Evolutionary conservation across 1,139 yeast genomes (phyloP), one percentile per base, ranked within the genome.

Genomic region (Geotrichum aggregatum): DNA sequence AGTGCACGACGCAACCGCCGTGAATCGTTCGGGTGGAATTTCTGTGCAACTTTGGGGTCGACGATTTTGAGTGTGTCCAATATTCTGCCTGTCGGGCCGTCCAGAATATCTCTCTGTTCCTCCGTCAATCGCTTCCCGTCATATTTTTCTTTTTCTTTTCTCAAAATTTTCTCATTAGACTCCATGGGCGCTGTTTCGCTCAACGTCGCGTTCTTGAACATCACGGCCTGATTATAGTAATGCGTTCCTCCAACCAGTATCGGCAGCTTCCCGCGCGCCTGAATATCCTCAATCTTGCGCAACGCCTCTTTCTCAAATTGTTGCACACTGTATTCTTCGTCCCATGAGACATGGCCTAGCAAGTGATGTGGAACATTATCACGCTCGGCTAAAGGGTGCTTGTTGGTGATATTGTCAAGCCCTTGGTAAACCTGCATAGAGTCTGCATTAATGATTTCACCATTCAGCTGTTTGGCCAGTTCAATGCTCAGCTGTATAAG

Each of bases 161-260:
- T n/a, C n/a, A n/a, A n/a, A n/a, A n/a, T n/a, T n/a, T n/a, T n/a
- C n/a, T n/a, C n/a, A n/a, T n/a, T n/a, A n/a, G n/a, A n/a, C n/a
- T n/a, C n/a, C n/a, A n/a, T n/a, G 2, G 26, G 43, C 10, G 24
- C 28, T 59, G 56, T 33, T 55, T 56, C 36, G 42, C 49, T 49
- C 57, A 61, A 69, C 0, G 87, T 83, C 58, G 83, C 80, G 61
- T 87, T 85, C 49, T 77, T 74, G 63, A 91, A 88, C 16, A 94
- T 66, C 1, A 88, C 70, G 16, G 86, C 80, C 66, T 87, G 96
- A 39, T 89, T 72, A 66, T 92, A 92, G 66, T 92, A 92, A 65
- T 91, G 97, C 0, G 98, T 92, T 0, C 99, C 99, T 2, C 99
- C 99, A 1, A 92, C 91, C 0, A 94, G 69, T 4, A 92, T 85